Evolutionary conservation across 2,329 filamentous ascomycete species (phyloP).

Genomic region (Phaeomoniella chlamydospora): DNA sequence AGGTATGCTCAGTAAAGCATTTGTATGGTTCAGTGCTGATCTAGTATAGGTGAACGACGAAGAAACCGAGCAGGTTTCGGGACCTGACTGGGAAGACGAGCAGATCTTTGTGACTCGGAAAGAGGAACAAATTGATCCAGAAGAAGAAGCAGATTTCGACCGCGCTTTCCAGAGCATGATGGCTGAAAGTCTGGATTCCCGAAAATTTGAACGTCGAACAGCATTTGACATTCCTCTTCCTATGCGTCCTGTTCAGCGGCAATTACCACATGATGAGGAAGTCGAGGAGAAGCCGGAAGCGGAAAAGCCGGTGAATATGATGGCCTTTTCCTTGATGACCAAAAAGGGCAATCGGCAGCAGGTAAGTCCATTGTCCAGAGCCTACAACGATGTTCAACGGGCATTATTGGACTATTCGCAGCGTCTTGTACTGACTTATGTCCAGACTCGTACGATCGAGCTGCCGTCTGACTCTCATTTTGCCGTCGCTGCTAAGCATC

Average conservation of each 20-base stretch:
- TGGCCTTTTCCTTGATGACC: slow-evolving; percentile 92
- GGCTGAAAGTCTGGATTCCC: slow-evolving; percentile 88
- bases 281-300: slow-evolving; percentile 18
- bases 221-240: slow-evolving; percentile 96
- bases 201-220: slow-evolving; percentile 89
- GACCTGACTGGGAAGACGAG: slow-evolving; percentile 59
- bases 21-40: slow-evolving; percentile 5
- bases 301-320: slow-evolving; percentile 41
- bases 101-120: slow-evolving; percentile 82
- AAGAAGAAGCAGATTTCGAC: slow-evolving; percentile 93
- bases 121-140: slow-evolving; percentile 79
- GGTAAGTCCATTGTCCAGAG: slow-evolving; percentile 42
- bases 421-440: no score
- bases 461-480: slow-evolving; percentile 79
- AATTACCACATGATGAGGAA: slow-evolving; percentile 30
- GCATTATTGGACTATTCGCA: no score
- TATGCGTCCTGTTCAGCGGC: slow-evolving; percentile 57
- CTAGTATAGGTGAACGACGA: slow-evolving; percentile 22
- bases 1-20: slow-evolving; percentile 14
- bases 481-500: slow-evolving; percentile 87
- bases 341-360: slow-evolving; percentile 94
- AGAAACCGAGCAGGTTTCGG: slow-evolving; percentile 28
- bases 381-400: no score
- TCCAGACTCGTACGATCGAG: slow-evolving; percentile 76
- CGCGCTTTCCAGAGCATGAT: slow-evolving; percentile 97